These are phyloP conservation scores for Hygrophila difformis DNA, from an alignment of 257 asterid species.

Conservation along the genomic window DNA sequence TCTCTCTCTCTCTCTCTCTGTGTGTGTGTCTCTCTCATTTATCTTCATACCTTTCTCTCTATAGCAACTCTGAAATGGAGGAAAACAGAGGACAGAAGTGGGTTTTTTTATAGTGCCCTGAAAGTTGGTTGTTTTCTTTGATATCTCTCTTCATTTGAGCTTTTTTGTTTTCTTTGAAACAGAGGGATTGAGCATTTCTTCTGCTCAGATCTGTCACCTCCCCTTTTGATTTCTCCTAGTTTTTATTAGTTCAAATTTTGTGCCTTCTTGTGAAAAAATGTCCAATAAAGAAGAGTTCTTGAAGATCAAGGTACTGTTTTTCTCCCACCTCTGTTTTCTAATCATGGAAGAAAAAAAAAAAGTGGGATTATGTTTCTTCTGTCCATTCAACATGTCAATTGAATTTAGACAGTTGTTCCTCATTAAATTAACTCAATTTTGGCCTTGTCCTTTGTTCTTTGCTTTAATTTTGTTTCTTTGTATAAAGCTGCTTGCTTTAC, in stretches of 20 bases:
- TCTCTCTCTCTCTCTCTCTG: too few species aligned
- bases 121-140: not conserved
- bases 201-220: constrained; percentile 55
- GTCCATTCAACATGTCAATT: too few species aligned
- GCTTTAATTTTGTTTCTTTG: not conserved
- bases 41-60: too few species aligned
- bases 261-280: constrained; percentile 16
- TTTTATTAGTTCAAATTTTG: constrained; percentile 14
- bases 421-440: constrained; percentile 5
- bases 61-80: constrained; percentile 76
- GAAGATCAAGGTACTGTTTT: constrained; percentile 99
- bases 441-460: not conserved
- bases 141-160: too few species aligned
- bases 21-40: too few species aligned
- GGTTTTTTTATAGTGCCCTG: constrained; percentile 41
- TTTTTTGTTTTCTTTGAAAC: too few species aligned
- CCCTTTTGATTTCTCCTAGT: constrained; percentile 11
- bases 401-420: too few species aligned
- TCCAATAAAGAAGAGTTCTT: constrained; percentile 73
- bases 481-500: constrained; percentile 23
- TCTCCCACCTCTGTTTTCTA: too few species aligned
- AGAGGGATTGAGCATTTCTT: constrained; percentile 16
- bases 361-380: too few species aligned
- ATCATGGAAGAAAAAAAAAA: too few species aligned
- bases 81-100: constrained; percentile 28